phyloP scores from a whole-genome alignment of 2,329 filamentous ascomycete genomes.

The Arthrinium puccinioides region DNA sequence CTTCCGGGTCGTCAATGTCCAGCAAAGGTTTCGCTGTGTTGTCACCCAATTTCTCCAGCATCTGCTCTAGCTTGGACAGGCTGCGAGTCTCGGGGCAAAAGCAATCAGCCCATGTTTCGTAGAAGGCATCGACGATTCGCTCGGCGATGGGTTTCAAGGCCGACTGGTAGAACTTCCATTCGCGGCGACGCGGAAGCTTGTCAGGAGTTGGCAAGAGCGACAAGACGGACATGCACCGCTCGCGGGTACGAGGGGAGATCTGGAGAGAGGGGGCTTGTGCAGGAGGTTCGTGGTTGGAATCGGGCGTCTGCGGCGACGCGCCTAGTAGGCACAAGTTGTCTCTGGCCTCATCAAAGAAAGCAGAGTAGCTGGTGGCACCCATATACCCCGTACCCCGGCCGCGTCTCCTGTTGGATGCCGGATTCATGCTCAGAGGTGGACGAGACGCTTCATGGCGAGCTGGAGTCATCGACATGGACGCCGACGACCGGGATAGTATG shows the following conservation, averaged over 20 bases:
- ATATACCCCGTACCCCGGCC: slow-evolving; percentile 23
- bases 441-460: slow-evolving; percentile 4
- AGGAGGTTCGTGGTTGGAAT: slow-evolving; percentile 5
- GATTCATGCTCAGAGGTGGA: slow-evolving; percentile 11
- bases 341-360: slow-evolving; percentile 18
- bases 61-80: slow-evolving; percentile 22
- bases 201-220: slow-evolving; percentile 23
- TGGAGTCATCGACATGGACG: slow-evolving; percentile 2
- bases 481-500: too few species aligned
- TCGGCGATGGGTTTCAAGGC: slow-evolving; percentile 24
- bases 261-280: too few species aligned
- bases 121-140: slow-evolving; percentile 23
- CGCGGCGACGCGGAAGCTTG: too few species aligned
- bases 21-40: slow-evolving; percentile 29
- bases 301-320: neutral
- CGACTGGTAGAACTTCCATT: slow-evolving; percentile 15
- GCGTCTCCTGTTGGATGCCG: slow-evolving; percentile 3
- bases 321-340: neutral
- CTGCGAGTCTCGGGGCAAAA: slow-evolving; percentile 17
- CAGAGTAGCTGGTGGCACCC: slow-evolving; percentile 36
- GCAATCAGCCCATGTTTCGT: slow-evolving; percentile 21
- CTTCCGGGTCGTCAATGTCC: slow-evolving; percentile 24
- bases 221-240: slow-evolving; percentile 30
- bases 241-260: slow-evolving; percentile 20
- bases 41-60: slow-evolving; percentile 26